Percentiles rank a stretch among this genome's conserved stretches.
Evolutionary conservation across 345 rosid genomes (phyloP).

Genomic region (Brassica napus): Da-Ae NC_063451.1:45031001-45031500

Average conservation of each 20-base stretch:
- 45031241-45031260: constrained; percentile 53
- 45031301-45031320: constrained; percentile 58
- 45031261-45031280: constrained; percentile 44
- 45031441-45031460: constrained; percentile 57
- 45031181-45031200: constrained; percentile 60
- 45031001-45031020: constrained; percentile 70
- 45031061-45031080: constrained; percentile 47
- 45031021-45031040: constrained; percentile 65
- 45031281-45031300: constrained; percentile 60
- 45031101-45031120: constrained; percentile 50
- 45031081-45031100: constrained; percentile 62
- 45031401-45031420: constrained; percentile 56
- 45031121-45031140: constrained; percentile 61
- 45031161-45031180: constrained; percentile 60
- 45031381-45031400: constrained; percentile 60
- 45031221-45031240: constrained; percentile 53
- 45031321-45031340: constrained; percentile 59
- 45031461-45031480: constrained; percentile 55
- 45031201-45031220: constrained; percentile 49
- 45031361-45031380: constrained; percentile 64
- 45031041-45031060: constrained; percentile 50
- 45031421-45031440: constrained; percentile 53
- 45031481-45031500: constrained; percentile 36
- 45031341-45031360: constrained; percentile 50
- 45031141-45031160: constrained; percentile 59